Percentiles rank a stretch among this genome's conserved stretches.
phyloP scores from a whole-genome alignment of 805 yeast species.

The Candida boleticola region DNA sequence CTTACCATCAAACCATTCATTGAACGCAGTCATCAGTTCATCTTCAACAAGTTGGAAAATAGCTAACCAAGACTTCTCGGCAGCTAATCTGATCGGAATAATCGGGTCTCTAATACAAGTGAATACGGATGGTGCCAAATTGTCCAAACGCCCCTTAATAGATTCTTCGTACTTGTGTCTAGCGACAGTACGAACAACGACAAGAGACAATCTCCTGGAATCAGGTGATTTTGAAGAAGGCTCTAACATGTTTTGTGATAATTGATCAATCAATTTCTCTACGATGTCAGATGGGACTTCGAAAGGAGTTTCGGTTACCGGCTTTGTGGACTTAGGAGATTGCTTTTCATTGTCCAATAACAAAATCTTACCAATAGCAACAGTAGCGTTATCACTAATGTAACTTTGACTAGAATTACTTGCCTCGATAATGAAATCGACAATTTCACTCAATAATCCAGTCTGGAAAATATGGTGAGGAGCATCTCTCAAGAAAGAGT shows the following conservation, averaged over 20 bases:
- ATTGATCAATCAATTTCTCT: constrained; percentile 44
- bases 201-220: constrained; percentile 75
- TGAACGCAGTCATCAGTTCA: constrained; percentile 49
- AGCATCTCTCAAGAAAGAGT: constrained; percentile 77
- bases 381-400: constrained; percentile 70
- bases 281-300: constrained; percentile 43
- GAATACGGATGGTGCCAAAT: constrained; percentile 71
- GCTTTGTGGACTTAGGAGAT: constrained; percentile 19
- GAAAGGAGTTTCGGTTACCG: constrained; percentile 21
- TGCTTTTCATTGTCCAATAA: constrained; percentile 45
- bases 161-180: constrained; percentile 53
- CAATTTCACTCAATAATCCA: constrained; percentile 50
- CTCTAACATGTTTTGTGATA: constrained; percentile 47
- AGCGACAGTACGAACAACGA: constrained; percentile 71
- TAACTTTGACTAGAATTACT: constrained; percentile 43
- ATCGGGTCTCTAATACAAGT: constrained; percentile 81
- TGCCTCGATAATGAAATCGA: constrained; percentile 46
- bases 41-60: constrained; percentile 74
- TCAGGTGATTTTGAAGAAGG: constrained; percentile 68
- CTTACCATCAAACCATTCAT: constrained; percentile 58
- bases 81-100: constrained; percentile 90
- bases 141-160: constrained; percentile 52
- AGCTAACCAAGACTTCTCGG: constrained; percentile 83
- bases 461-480: constrained; percentile 60
- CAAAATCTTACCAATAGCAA: constrained; percentile 80